Evolutionary conservation across 352 stramenopile species (phyloP), one percentile per base, ranked within the genome.

Genomic region (Halophytophthora batemanensis): DNA sequence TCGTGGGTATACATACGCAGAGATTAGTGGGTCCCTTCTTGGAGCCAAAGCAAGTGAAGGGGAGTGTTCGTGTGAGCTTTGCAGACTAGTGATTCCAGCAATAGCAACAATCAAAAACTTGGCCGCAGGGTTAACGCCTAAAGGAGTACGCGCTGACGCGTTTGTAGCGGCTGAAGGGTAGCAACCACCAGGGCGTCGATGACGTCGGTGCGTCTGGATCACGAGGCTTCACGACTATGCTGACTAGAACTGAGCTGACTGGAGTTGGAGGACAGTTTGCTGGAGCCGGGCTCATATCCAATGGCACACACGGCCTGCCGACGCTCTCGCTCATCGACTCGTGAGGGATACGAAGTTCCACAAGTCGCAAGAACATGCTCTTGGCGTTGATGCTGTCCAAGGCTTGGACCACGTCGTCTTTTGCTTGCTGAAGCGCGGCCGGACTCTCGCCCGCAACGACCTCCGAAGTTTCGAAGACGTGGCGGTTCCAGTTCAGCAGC

Each of bases 401-500:
- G 1, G 75, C 56, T 14, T 62, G 43, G n/a, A 76, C 50, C 8
- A 83, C 69, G 2, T 66, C 57, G 8, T 31, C 33, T 37, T 74
- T 64, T 4, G 50, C 51, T 10, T 59, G 42, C 15, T 65, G 43
- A 0, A 71, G 58, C 37, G 37, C 51, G 15, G 25, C 23, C 22
- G 44, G 22, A 14, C 64, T 45, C 12, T 56, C 39, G 14, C 50
- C 28, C 18, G 46, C 6, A n/a, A 23, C 6, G 47, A n/a, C n/a
- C n/a, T n/a, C n/a, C n/a, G n/a, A n/a, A n/a, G 47, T 31, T 25
- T 61, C 37, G 38, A 90, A 90, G 5, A 90, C 76, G 45, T 74
- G 80, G 12, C 79, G 69, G 50, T 85, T 87, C 79, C 79, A 90
- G 40, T 90, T 90, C 12, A 87, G 48, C 21, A 90, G 28, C 52